A percentile compares a stretch with the other conserved stretches of the same genome.
Evolutionary conservation across 345 rosid species (phyloP).

Genomic region (Syzygium oleosum): DNA sequence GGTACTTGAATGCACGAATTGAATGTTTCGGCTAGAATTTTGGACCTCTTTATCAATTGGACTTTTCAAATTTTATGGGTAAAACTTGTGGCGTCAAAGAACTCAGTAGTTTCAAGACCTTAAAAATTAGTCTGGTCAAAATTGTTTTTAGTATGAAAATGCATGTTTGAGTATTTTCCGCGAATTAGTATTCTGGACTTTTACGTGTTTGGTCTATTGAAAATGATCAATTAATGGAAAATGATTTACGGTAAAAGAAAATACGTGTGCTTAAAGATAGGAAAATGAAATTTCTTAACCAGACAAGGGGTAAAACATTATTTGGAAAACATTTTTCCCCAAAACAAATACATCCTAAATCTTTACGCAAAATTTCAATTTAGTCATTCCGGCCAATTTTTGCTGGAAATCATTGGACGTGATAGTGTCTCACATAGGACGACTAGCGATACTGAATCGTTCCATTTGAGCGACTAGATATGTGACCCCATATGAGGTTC

Average conservation of each 20-base stretch:
- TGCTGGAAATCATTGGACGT: fast-evolving
- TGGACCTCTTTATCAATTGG: background rate
- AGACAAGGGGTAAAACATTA: background rate
- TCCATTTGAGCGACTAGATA: background rate
- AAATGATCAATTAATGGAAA: background rate
- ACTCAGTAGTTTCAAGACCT: background rate
- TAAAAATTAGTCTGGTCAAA: background rate
- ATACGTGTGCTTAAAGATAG: background rate
- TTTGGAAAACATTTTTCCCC: background rate
- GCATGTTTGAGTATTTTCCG: background rate
- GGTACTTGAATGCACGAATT: background rate
- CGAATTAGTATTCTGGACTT: background rate
- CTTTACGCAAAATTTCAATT: fast-evolving
- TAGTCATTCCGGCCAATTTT: fast-evolving
- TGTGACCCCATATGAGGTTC: background rate
- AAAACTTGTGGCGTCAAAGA: background rate
- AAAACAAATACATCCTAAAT: background rate
- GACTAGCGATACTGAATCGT: fast-evolving
- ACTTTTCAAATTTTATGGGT: background rate
- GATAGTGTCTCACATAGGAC: background rate
- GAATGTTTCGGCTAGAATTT: no score
- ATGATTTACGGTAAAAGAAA: no score
- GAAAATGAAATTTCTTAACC: background rate
- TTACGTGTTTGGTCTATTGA: background rate
- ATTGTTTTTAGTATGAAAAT: background rate